Percentiles rank a stretch among this genome's conserved stretches.
phyloP scores from a whole-genome alignment of 2,329 filamentous ascomycete genomes.

The Ophiostoma sp. region DNA sequence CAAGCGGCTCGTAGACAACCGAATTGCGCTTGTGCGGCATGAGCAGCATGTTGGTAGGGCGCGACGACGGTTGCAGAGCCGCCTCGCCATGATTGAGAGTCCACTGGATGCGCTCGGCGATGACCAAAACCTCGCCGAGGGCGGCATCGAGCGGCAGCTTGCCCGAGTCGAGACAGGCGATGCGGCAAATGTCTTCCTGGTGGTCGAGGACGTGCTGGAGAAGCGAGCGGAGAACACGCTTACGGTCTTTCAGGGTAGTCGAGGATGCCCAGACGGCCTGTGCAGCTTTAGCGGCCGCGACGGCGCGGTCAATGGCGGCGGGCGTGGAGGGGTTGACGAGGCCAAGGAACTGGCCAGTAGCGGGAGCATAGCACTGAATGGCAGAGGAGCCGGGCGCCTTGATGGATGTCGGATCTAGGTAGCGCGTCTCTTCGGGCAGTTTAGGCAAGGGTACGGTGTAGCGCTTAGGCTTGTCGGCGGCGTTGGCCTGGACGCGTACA shows the following conservation, averaged over 20 bases:
- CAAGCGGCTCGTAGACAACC: constrained; percentile 85
- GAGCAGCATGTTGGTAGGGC: constrained; percentile 75
- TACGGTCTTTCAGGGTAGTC: constrained; percentile 71
- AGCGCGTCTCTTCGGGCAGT: constrained; percentile 49
- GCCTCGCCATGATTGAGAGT: constrained; percentile 85
- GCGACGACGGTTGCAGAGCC: constrained; percentile 62
- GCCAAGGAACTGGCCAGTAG: constrained; percentile 79
- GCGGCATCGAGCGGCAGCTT: constrained; percentile 95
- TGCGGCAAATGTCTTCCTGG: constrained; percentile 76
- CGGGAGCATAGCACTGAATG: constrained; percentile 83
- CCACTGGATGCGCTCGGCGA: constrained; percentile 90
- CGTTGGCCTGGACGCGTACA: constrained; percentile 29
- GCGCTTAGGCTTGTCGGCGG: constrained; percentile 40
- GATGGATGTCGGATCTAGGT: constrained; percentile 20
- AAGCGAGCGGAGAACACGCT: constrained; percentile 73
- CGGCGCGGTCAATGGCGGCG: constrained; percentile 70
- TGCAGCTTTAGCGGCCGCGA: constrained; percentile 66
- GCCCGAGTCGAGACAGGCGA: constrained; percentile 86
- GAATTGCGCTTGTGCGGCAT: constrained; percentile 95
- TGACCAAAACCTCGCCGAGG: constrained; percentile 91
- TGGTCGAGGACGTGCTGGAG: constrained; percentile 80
- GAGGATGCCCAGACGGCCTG: constrained; percentile 70
- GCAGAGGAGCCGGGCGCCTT: constrained; percentile 57
- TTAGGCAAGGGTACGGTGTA: constrained; percentile 61
- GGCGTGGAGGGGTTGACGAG: constrained; percentile 69